These are phyloP conservation scores for Tolypocladium cylindrosporum DNA, from an alignment of 2,329 filamentous ascomycete genomes.

Conservation along the genomic window DNA sequence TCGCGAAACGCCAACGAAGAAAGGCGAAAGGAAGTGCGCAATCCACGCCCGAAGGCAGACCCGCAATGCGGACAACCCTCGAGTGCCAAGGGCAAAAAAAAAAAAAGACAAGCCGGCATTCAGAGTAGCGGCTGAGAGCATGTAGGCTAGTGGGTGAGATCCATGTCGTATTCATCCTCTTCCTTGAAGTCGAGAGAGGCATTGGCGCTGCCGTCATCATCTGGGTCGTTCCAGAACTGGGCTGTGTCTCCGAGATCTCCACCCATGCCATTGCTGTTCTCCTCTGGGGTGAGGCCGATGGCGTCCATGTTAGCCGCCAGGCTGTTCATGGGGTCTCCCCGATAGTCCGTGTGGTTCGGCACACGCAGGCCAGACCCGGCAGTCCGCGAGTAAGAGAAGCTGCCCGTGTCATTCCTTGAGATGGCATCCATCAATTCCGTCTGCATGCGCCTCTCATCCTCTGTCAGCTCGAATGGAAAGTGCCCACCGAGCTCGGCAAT, in stretches of 20 bases:
- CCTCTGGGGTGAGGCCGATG: slow-evolving; percentile 27
- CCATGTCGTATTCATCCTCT: slow-evolving; percentile 89
- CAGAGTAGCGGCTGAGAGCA: neutral
- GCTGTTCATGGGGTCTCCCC: slow-evolving; percentile 63
- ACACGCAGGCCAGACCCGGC: slow-evolving; percentile 81
- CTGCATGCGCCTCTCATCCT: slow-evolving; percentile 93
- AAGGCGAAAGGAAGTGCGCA: neutral
- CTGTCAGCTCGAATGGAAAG: slow-evolving; percentile 73
- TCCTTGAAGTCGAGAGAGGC: slow-evolving; percentile 72
- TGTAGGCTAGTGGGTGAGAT: slow-evolving; percentile 36
- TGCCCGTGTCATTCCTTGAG: slow-evolving; percentile 63
- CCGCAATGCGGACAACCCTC: neutral
- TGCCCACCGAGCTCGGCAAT: slow-evolving; percentile 63
- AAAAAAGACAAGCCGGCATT: too few species aligned
- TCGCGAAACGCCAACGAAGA: neutral
- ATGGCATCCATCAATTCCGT: slow-evolving; percentile 84
- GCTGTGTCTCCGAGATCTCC: slow-evolving; percentile 40
- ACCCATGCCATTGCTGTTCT: slow-evolving; percentile 25
- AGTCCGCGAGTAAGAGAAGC: slow-evolving; percentile 76
- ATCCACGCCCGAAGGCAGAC: neutral
- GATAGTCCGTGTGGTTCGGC: slow-evolving; percentile 84
- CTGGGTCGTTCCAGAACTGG: slow-evolving; percentile 57
- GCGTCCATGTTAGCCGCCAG: slow-evolving; percentile 23
- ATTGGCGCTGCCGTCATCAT: slow-evolving; percentile 62
- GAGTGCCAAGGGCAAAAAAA: neutral